Conservation (phyloP, 768 basidiomycete species). For the Hericium coralloides region DNA sequence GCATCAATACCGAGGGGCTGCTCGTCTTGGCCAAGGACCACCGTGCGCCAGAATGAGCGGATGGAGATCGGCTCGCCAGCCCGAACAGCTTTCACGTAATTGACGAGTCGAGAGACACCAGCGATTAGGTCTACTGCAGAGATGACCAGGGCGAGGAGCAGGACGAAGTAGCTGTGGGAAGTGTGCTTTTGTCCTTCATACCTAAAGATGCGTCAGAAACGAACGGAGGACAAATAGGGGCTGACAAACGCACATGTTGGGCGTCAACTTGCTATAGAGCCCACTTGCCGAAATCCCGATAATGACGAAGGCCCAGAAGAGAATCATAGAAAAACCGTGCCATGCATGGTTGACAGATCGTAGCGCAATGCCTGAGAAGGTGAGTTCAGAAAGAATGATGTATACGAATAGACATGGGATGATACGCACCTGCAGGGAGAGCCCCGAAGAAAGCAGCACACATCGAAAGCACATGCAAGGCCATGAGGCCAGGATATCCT, state of each 20-base stretch:
- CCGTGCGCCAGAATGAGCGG: conserved; percentile 45
- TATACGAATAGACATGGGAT: background rate
- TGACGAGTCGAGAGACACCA: conserved; percentile 39
- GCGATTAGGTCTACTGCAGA: conserved; percentile 47
- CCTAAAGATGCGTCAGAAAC: conserved; percentile 30
- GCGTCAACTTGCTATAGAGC: conserved; percentile 71
- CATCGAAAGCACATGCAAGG: conserved; percentile 68
- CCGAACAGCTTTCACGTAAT: conserved; percentile 31
- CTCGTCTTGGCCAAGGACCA: conserved; percentile 41
- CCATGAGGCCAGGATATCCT: conserved; percentile 63
- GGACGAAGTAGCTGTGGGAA: conserved; percentile 48
- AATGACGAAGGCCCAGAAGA: conserved; percentile 52
- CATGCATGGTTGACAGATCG: conserved; percentile 67
- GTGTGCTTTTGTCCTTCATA: conserved; percentile 59
- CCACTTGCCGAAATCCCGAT: conserved; percentile 62
- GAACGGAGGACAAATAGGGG: background rate
- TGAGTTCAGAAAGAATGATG: background rate
- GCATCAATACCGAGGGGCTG: conserved; percentile 14
- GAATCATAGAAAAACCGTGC: conserved; percentile 46
- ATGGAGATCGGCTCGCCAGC: conserved; percentile 32
- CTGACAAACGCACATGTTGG: conserved; percentile 60
- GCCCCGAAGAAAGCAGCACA: conserved; percentile 73
- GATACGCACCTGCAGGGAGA: conserved; percentile 63
- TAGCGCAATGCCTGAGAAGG: conserved; percentile 58
- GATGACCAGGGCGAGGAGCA: conserved; percentile 36